Evolutionary conservation across 2,329 filamentous ascomycete species (phyloP), one percentile per base, ranked within the genome.

Genomic region (Aspergillus jensenii): DNA sequence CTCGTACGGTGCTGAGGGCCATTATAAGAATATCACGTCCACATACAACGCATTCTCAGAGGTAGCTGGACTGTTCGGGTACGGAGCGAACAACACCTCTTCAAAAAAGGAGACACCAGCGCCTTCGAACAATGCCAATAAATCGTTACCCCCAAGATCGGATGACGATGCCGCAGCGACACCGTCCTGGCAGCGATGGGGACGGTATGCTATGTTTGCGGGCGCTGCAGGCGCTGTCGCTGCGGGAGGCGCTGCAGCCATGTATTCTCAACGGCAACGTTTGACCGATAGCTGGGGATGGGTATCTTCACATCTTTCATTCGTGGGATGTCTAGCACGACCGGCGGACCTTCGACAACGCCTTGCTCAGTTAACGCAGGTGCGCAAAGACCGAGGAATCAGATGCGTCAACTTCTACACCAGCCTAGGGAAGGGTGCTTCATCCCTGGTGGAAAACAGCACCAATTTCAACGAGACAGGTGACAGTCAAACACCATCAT

Each of bases 401-500:
- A 90, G 90, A 2, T 96, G 93, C 70, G 87, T 87, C 14, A 95
- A 97, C 70, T 81, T 97, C 58, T 97, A 96, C 75, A 96, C 91
- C 4, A 84, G 88, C 27, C 84, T 99, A 25, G 93, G 92, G 2
- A 82, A 84, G 67, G 87, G 85, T 14, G 88, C 89, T 15, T 59
- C 59, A n/a, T 66, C 67, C 39, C 59, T 71, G 27, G 62, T 71
- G 15, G 68, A 68, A 52, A 69, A 64, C 33, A 62, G 51, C 31
- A 63, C 57, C 19, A 39, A 54, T 64, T 46, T 35, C 21, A 17
- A 50, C 11, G 52, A 40, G n/a, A 52, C n/a, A 11, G 27, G 21
- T 7, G 21, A 19, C 19, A 27, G 43, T 19, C 53, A 35, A 41
- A 48, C 52, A 23, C 66, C 68, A 6, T 69, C 70, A 0, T 69